Base-by-base conservation (phyloP, 202 grass and related monocot species). In the Dendrocalamus latiflorus region DNA sequence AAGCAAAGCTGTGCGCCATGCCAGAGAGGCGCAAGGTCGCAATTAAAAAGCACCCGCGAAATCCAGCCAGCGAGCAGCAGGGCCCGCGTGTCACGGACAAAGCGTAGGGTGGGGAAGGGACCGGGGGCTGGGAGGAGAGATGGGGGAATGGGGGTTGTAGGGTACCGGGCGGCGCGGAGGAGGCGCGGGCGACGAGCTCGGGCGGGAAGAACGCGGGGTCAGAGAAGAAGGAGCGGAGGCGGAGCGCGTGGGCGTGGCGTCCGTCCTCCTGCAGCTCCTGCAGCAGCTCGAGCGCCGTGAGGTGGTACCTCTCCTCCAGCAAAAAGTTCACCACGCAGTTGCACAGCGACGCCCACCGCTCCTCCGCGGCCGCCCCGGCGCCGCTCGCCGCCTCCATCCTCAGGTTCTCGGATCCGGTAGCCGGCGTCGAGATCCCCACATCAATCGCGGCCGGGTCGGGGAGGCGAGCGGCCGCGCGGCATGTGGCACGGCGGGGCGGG, bases 281-380 rank as follows among this genome's bases (percentile, higher is more conserved):
- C 64, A 98, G 76, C 65, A 98, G 90, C 89, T 98, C 95, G 57
- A 98, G 90, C 63, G 95, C 95, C 33, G 95, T 93, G 60, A 98
- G 91, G 77, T 94, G 88, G 72, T 98, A 98, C 39, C 85, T 88
- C 87, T 98, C 95, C 86, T 98, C 90, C 77, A 98, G 75, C 79
- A 98, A 75, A 68, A 98, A 98, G 77, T 98, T 98, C 72, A 98
- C 95, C 25, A 98, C 95, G 84, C 95, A 98, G 80, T 98, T 98
- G 88, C 95, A 98, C 74, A 98, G 85, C 57, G 95, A 98, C 55
- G 95, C 80, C 86, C 91, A 97, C 77, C 83, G 81, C 53, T 92
- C 89, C 58, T 91, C 92, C 65, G 91, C 90, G 37, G 50, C 54
- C 10, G 73, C 86, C 26, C 72, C 39, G 39, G 39, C 76, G 34